Percentiles rank a stretch among this genome's conserved stretches.
Evolutionary conservation across 2,329 filamentous ascomycete species (phyloP).

Genomic region (Botrytis medusae): DNA sequence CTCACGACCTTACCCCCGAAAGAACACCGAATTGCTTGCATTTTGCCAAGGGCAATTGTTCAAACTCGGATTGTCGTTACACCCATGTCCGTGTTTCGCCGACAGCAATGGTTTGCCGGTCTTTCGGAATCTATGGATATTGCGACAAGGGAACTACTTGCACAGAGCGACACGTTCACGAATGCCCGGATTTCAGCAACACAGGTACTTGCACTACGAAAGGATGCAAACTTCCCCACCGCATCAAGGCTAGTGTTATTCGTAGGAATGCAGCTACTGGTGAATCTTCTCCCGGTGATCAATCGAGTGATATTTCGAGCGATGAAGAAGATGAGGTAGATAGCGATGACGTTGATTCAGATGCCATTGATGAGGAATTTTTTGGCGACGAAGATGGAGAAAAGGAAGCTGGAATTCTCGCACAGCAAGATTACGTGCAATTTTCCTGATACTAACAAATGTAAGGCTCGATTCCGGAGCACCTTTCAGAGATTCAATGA

Average conservation of each 20-base stretch:
- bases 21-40: constrained; percentile 87
- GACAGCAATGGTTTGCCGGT: constrained; percentile 75
- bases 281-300: constrained; percentile 48
- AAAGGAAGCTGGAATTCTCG: constrained; percentile 53
- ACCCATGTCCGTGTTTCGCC: constrained; percentile 78
- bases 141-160: constrained; percentile 81
- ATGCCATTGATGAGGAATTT: constrained; percentile 65
- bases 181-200: constrained; percentile 95
- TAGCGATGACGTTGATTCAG: constrained; percentile 78
- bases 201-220: constrained; percentile 77
- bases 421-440: constrained; percentile 60
- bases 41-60: constrained; percentile 86
- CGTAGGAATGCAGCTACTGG: constrained; percentile 58
- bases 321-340: constrained; percentile 67
- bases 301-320: constrained; percentile 70
- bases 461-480: constrained; percentile 2
- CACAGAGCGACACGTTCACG: constrained; percentile 80
- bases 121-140: constrained; percentile 84
- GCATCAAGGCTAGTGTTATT: constrained; percentile 79
- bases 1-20: constrained; percentile 80
- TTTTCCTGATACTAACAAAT: constrained; percentile 41
- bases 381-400: constrained; percentile 55
- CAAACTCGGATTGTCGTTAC: constrained; percentile 82
- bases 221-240: constrained; percentile 82
- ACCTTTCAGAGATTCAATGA: background rate